Base-by-base conservation (phyloP, 2,329 filamentous ascomycete species). In the Juglanconis sp. region DNA sequence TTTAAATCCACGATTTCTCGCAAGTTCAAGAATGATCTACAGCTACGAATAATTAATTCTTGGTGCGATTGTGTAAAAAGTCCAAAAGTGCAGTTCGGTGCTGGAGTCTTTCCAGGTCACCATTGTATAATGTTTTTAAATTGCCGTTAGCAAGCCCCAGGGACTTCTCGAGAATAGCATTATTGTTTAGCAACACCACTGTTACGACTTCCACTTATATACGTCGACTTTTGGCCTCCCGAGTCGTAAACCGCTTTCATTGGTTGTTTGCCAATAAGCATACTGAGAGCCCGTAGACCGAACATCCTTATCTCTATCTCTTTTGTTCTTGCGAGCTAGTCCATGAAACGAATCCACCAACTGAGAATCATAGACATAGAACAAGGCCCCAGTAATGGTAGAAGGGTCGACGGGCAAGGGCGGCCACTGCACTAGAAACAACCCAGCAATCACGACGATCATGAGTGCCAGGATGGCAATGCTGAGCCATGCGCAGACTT, bases 381-480 rank as follows among this genome's bases (percentile, higher is more conserved):
- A 70, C 68, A 73, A 68, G 6, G 73, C 68, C 17, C 71, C 72
- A 2, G 71, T 71, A 8, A 76, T 69, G 11, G 68, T 73, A 59
- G 66, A 69, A 10, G 71, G 73, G 32, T 72, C 69, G n/a, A 72
- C 66, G 5, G 74, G 73, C 66, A 76, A 71, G 60, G 68, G 67
- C 30, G 68, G 73, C 69, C 69, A 73, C 35, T 63, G 64, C 35
- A 73, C 47, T 36, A 72, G 70, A 51, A 76, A 72, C 17, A 72
- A 70, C 32, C 63, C 64, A 1, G 70, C 35, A 11, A 76, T 67
- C 4, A 73, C 69, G 11, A 74, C 57, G 13, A 75, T 60, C 73
- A 77, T 77, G 32, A 73, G 40, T 31, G 65, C 60, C 36, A 78
- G 64, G 11, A 75, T 71, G 1, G 65, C 66, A 10, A 74, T 68